A percentile compares a stretch with the other conserved stretches of the same genome.
phyloP scores from a whole-genome alignment of 495 filamentous ascomycete species.

The Trichoderma gamsii region DNA sequence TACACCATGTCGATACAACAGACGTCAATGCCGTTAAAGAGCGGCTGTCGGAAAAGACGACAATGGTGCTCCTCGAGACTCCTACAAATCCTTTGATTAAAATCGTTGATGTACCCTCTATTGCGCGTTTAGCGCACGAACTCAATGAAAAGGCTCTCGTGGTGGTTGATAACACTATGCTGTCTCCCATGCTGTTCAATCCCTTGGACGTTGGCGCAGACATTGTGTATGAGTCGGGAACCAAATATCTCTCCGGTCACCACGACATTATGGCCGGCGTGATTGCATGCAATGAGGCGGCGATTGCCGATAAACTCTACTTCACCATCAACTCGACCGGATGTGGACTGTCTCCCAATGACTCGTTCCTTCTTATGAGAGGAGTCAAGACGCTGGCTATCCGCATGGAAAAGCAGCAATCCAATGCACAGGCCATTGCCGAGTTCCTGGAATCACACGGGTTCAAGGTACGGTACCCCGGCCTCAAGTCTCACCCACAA shows the following conservation, averaged over 20 bases:
- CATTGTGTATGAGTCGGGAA: constrained; percentile 94
- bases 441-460: constrained; percentile 86
- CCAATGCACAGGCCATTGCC: constrained; percentile 83
- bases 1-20: constrained; percentile 96
- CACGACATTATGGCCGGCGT: constrained; percentile 99
- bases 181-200: constrained; percentile 85
- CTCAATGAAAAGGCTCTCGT: constrained; percentile 78
- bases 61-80: constrained; percentile 94
- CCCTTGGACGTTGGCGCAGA: constrained; percentile 92
- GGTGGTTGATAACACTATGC: constrained; percentile 96
- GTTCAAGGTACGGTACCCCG: constrained; percentile 92
- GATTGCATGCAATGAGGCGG: constrained; percentile 75
- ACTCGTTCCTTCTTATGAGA: constrained; percentile 90
- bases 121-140: constrained; percentile 68
- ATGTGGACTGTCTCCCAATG: constrained; percentile 88
- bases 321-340: constrained; percentile 95
- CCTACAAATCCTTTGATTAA: constrained; percentile 98
- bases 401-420: constrained; percentile 96
- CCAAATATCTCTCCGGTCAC: constrained; percentile 95
- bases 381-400: constrained; percentile 95
- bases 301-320: constrained; percentile 81
- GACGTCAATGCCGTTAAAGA: constrained; percentile 56
- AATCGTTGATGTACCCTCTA: constrained; percentile 81
- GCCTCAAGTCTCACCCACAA: constrained; percentile 88
- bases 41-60: constrained; percentile 70